A percentile compares a stretch with the other conserved stretches of the same genome.
phyloP scores from a whole-genome alignment of 2,329 filamentous ascomycete species.

The Exophiala sp. region DNA sequence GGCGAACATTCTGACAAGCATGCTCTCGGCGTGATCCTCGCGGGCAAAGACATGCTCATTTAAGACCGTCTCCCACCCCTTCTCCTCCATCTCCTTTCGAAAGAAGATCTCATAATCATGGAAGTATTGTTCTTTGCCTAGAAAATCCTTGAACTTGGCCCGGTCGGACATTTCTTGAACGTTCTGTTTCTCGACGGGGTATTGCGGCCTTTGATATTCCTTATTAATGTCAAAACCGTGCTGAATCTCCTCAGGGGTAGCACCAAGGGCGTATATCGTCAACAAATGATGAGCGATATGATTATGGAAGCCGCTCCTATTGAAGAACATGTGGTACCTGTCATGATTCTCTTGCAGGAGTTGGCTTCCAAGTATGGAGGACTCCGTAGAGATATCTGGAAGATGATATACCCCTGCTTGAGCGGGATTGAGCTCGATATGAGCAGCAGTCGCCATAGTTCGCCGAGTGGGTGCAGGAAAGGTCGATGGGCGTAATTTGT shows the following conservation, averaged over 20 bases:
- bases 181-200: constrained; percentile 47
- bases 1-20: constrained; percentile 67
- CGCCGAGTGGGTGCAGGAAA: not conserved
- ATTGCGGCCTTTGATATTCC: constrained; percentile 60
- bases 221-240: constrained; percentile 63
- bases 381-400: constrained; percentile 46
- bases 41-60: constrained; percentile 62
- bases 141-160: constrained; percentile 53
- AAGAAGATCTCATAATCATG: constrained; percentile 74
- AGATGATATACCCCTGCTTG: constrained; percentile 48
- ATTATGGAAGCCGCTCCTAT: constrained; percentile 67
- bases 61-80: constrained; percentile 53
- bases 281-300: constrained; percentile 28
- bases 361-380: constrained; percentile 61
- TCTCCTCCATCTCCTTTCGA: constrained; percentile 64
- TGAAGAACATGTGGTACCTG: constrained; percentile 77
- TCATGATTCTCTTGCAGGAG: constrained; percentile 74
- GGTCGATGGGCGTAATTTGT: not conserved
- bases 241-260: constrained; percentile 54
- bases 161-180: constrained; percentile 58
- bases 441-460: constrained; percentile 48
- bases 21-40: constrained; percentile 61
- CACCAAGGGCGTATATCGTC: constrained; percentile 58
- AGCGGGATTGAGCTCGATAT: constrained; percentile 43
- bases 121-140: constrained; percentile 66